Base-by-base conservation (phyloP, 2,329 filamentous ascomycete species). In the Pseudogymnoascus sp. region DNA sequence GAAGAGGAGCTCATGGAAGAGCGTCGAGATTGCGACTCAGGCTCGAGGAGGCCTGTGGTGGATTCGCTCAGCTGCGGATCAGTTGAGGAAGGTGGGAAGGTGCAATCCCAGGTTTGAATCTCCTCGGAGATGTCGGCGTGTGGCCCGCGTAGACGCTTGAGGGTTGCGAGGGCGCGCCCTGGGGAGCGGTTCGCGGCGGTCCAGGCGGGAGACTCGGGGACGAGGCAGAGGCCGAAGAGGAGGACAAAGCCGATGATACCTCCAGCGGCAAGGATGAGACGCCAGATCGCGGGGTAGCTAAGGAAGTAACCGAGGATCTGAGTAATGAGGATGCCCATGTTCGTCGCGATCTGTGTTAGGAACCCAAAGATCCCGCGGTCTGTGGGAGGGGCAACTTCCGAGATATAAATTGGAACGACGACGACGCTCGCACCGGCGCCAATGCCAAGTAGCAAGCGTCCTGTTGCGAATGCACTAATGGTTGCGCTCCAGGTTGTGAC, bases 261-360 rank as follows among this genome's bases (percentile, higher is more conserved):
- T 12, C 90, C 92, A 2, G 85, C 80, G 0, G 82, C 90, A 22
- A 99, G 79, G 58, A 97, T 92, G 74, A 90, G 82, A 63, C 94
- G 82, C 94, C 94, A 99, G 35, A 88, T 80, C 28, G 81, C 84
- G 4, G 84, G 91, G 69, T 87, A 82, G 76, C 92, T 96, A 62
- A 96, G 72, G 73, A 96, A 97, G 71, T 90, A 94, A 0, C 94
- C 94, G 36, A 97, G 77, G 0, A 87, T 81, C 75, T 97, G 94
- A 0, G 92, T 88, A 25, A 85, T 77, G 45, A 99, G 76, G 61
- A 99, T 97, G 62, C 94, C 94, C 23, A 92, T 78, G 71, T 97
- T 97, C 78, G 92, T 92, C 75, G 92, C 92, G 71, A 97, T 87
- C 73, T 99, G 93, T 0, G 94, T 97, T 75, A 95, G 88, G 62